Percentiles rank a stretch among this genome's conserved stretches.
phyloP scores from a whole-genome alignment of 2,329 filamentous ascomycete species.

The Onygenales sp. region DNA sequence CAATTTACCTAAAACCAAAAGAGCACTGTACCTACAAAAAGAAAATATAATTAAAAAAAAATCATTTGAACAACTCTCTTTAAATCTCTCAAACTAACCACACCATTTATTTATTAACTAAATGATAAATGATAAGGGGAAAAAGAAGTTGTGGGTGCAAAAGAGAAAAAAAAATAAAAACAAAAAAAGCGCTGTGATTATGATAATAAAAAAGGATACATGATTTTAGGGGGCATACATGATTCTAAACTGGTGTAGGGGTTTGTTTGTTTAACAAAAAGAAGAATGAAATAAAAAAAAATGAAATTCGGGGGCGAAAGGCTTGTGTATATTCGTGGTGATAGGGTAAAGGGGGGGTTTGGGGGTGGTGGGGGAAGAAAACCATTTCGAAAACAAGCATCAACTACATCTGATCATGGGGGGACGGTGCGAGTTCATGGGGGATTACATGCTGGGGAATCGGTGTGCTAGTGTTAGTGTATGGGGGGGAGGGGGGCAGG shows the following conservation, averaged over 20 bases:
- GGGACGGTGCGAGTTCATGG: background rate
- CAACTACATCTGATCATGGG: constrained; percentile 5
- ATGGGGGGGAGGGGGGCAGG: background rate
- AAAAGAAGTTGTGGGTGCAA: background rate
- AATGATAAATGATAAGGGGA: background rate
- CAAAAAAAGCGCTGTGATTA: constrained; percentile 6
- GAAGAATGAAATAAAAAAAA: constrained; percentile 12
- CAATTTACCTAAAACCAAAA: too few species aligned
- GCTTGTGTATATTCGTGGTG: background rate
- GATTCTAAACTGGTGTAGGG: constrained; percentile 19
- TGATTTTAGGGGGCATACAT: constrained; percentile 32
- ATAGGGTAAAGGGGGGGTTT: background rate
- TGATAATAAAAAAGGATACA: constrained; percentile 25
- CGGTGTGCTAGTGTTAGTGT: constrained; percentile 1
- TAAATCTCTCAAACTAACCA: constrained; percentile 1
- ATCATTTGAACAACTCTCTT: background rate
- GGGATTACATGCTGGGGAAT: background rate
- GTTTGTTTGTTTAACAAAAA: constrained; percentile 11
- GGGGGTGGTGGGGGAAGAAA: constrained; percentile 7
- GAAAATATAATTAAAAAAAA: too few species aligned
- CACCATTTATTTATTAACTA: constrained; percentile 1
- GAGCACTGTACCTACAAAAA: too few species aligned
- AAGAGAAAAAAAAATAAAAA: background rate
- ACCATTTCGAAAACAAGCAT: constrained; percentile 13
- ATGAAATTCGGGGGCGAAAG: constrained; percentile 4